Base-by-base conservation (phyloP, 148 eudicot genomes). In the Fagopyrum tataricum region DNA sequence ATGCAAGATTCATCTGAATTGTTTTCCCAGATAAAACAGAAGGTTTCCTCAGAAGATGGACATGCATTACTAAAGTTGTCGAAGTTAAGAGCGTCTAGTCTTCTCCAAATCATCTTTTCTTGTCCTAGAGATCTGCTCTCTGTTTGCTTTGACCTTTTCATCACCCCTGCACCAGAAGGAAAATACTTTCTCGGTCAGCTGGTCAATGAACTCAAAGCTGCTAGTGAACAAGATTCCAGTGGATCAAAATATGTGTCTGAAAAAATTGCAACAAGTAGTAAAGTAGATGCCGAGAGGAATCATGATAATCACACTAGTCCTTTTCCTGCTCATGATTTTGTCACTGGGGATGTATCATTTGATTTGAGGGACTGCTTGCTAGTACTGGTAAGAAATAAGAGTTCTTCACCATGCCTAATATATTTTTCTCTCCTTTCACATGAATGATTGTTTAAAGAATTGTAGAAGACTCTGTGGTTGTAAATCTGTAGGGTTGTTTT, bases 101-200 rank as follows among this genome's bases (percentile, higher is more conserved):
- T 92, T 75, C 84, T 96, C 51, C 83, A 82, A 81, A 90, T 96
- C 73, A 82, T 87, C 66, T 96, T 92, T 78, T 80, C 79, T 75
- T 92, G 90, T 72, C 97, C 97, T 58, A 86, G 81, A 80, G 83
- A 85, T 79, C 81, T 84, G 70, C 84, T 96, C 82, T 79, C 81
- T 67, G 85, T 94, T 56, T 92, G 89, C 76, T 89, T 96, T 82
- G 95, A 92, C 74, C 89, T 92, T 69, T 74, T 89, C 73, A 83
- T 78, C 77, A 79, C 83, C 44, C 78, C 80, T 78, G 76, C 80
- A 74, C 48, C 82, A 48, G 90, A 87, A 77, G 99, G 92, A 52
- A 81, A 74, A 44, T 81, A 86, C 83, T 69, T 92, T 78, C 86
- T 96, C 53, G 71, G 67, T 44, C 96, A 88, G 88, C 79, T 92